A percentile compares a stretch with the other conserved stretches of the same genome.
Conservation (phyloP, 331 rosid species). For the Malus hybrid region DNA sequence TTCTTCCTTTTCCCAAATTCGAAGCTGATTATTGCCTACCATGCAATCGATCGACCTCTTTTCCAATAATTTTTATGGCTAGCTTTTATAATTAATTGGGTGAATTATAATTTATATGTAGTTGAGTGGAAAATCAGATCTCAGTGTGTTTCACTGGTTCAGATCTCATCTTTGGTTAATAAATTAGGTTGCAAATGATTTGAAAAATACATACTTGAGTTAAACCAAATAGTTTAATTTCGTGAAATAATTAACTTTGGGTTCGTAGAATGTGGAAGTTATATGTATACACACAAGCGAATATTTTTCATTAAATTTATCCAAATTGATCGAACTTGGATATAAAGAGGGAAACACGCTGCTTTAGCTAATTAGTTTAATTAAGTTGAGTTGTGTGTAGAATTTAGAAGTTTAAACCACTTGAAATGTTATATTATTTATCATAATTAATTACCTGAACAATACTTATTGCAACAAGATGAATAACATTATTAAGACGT, state of each 20-base stretch:
- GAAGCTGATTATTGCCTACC: not conserved
- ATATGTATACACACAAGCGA: too few relatives aligned
- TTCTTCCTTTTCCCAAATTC: not conserved
- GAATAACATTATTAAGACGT: not conserved
- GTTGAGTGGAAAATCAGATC: not conserved
- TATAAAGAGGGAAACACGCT: too few relatives aligned
- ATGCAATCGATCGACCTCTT: not conserved
- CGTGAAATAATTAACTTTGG: too few relatives aligned
- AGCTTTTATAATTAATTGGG: not conserved
- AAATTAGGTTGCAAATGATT: not conserved
- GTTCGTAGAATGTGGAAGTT: too few relatives aligned
- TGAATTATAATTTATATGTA: not conserved
- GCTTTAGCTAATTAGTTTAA: too few relatives aligned
- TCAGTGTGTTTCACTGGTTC: not conserved
- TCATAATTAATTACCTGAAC: too few relatives aligned
- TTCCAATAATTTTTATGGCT: not conserved
- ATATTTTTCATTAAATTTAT: too few relatives aligned
- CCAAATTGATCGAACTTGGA: too few relatives aligned
- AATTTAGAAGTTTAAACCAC: too few relatives aligned
- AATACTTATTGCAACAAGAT: too few relatives aligned
- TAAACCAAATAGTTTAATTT: not conserved
- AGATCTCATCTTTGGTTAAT: not conserved
- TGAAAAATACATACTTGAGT: not conserved
- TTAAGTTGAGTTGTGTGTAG: too few relatives aligned
- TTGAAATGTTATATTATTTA: too few relatives aligned